Base-by-base conservation (phyloP, 2,329 filamentous ascomycete genomes). In the Camillea tinctor region DNA sequence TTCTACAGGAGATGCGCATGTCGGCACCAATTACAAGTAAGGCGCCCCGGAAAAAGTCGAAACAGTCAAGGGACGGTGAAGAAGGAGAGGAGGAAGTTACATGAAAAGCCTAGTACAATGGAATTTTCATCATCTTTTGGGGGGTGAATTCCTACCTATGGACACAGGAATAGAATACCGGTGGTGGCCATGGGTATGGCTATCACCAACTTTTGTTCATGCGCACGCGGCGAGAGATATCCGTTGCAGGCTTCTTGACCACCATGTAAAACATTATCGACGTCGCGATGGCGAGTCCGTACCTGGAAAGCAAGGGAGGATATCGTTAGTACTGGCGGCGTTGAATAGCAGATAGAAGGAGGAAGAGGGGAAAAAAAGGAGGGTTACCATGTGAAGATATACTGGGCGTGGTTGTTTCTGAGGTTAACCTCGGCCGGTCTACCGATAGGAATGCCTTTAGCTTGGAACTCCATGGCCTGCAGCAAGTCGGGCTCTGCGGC, bases 211-310 rank as follows among this genome's bases (percentile, higher is more conserved):
- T 84, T 71, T 85, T 88, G 72, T 88, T 92, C 75, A 91, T 86
- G 59, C 90, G 86, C 60, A 97, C 87, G 64, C 92, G 87, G 63
- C 88, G 86, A 56, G 88, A 77, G 53, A 91, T 81, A 68, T 91
- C 87, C 23, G 88, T 87, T 9, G 92, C 83, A 15, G 93, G 92
- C 77, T 94, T 97, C 75, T 91, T 93, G 62, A 97, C 80, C 44
- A 99, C 88, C 91, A 98, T 93, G 84, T 90, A 97, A 72, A 99
- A 81, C 95, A 99, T 99, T 72, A 99, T 85, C 13, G 92, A 88
- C 48, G 95, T 99, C 59, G 93, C 93, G 49, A 89, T 76, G 59
- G 87, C 89, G 64, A 96, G 84, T 64, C 90, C 91, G 73, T 96
- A 97, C 93, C 93, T 97, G 67, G 21, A 19, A 36, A 49, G 21